Base-by-base conservation (phyloP, 495 filamentous ascomycete species). In the Talaromyces proteolyticus region DNA sequence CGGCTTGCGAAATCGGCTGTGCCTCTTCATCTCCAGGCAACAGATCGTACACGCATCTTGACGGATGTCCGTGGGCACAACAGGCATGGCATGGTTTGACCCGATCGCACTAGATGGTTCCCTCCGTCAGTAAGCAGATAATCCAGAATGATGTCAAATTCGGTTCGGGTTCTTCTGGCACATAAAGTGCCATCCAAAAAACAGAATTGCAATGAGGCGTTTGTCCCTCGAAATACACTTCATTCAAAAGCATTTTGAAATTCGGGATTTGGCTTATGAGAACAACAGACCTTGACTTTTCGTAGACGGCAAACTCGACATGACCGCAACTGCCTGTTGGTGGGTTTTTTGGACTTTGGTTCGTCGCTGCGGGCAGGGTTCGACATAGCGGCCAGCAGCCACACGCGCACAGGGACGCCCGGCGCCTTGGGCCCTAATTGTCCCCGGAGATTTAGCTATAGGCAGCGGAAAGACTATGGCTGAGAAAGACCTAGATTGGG, bases 71-170 rank as follows among this genome's bases (percentile, higher is more conserved):
- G 54, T 74, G 70, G 12, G 70, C 66, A 47, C 70, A 74, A 53
- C 70, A 74, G 50, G 70, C 70, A 50, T 74, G 67, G 53, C 68
- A 74, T 47, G 70, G 70, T 44, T 67, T 69, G 20, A 74, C 62
- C 37, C 70, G 67, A 53, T 74, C 70, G 55, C 70, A 74, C 70
- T 74, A 49, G 14, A 14, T 42, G 34, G 10, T 37, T 37, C 34
- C 10, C 10, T 37, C 29, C 8, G 29, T 34, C 29, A 34, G 29
- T 34, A 34, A 4, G 29, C 29, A 14, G 8, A 34, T 34, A n/a
- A n/a, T n/a, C n/a, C n/a, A n/a, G 29, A 14, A 34, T 34, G 14
- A 34, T 34, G 29, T 8, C 29, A 34, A 34, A 8, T 8, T 34
- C 29, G 14, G 26, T 29, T 29, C 12, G 12, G 5, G 12, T 34